Percentiles rank a stretch among this genome's conserved stretches.
These are phyloP conservation scores for Malassezia furfur DNA, from an alignment of 1,284 basidiomycete genomes.

Conservation along the genomic window DNA sequence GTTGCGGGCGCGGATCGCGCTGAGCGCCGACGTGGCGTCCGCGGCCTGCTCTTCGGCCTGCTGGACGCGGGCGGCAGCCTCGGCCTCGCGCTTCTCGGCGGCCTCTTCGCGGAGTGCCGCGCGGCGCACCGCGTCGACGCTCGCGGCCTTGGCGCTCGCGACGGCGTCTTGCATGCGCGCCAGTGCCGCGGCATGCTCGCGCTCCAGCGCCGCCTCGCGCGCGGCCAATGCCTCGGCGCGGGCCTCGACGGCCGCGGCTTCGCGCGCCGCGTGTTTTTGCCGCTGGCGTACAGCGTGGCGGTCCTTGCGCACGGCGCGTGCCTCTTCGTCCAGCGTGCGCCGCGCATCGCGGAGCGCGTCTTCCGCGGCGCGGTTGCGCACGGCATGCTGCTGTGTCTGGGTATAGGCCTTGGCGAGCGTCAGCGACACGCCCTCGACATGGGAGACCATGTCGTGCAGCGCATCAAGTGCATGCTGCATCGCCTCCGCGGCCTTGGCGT, in stretches of 20 bases:
- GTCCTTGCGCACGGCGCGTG: neutral
- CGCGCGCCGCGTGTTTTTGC: conserved; percentile 1
- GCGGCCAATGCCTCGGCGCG: conserved; percentile 1
- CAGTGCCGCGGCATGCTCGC: neutral
- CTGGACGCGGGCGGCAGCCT: neutral
- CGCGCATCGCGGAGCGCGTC: neutral
- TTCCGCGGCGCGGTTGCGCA: neutral
- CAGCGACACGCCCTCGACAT: neutral
- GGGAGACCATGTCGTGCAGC: neutral
- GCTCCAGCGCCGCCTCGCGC: neutral
- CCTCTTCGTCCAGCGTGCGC: neutral
- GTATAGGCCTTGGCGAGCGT: conserved; percentile 3
- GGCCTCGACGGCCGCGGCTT: neutral
- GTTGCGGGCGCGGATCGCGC: neutral
- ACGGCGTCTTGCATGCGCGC: neutral
- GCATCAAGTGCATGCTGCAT: neutral
- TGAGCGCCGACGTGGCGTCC: conserved; percentile 2
- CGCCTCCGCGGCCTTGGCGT: neutral
- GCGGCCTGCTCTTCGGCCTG: conserved; percentile 9
- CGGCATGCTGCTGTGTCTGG: neutral
- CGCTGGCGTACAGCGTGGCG: conserved; percentile 9
- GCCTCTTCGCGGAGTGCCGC: conserved; percentile 9
- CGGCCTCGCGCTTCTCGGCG: neutral
- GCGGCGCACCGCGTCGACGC: conserved; percentile 11
- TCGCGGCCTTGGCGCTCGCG: neutral